Evolutionary conservation across 345 rosid species (phyloP).

Genomic region (Passiflora organensis): DNA sequence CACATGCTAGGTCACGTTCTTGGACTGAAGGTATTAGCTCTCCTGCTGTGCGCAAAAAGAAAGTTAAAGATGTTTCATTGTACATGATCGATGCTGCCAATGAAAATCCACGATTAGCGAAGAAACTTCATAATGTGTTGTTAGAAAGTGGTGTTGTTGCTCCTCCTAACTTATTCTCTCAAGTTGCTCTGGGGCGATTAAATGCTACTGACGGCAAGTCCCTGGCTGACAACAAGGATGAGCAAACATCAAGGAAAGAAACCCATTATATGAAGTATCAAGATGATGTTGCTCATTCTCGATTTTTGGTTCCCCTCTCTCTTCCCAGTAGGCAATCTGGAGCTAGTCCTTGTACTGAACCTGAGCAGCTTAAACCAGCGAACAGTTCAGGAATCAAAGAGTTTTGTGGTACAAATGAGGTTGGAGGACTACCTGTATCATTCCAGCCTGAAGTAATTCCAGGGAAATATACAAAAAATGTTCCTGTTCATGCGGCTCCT

Average conservation of each 20-base stretch:
- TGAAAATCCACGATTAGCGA: conserved; percentile 88
- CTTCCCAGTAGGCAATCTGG: conserved; percentile 36
- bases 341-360: conserved; percentile 24
- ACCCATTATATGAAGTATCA: conserved; percentile 34
- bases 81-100: conserved; percentile 96
- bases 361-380: conserved; percentile 36
- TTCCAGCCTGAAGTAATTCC: conserved; percentile 46
- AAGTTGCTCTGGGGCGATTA: conserved; percentile 48
- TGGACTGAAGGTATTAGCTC: conserved; percentile 97
- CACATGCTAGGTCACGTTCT: conserved; percentile 77
- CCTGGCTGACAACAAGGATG: conserved; percentile 36
- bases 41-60: conserved; percentile 78
- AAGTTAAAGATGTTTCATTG: conserved; percentile 88
- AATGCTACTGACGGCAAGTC: conserved; percentile 41
- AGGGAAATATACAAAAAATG: conserved; percentile 43
- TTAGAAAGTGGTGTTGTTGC: conserved; percentile 92
- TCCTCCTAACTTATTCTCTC: conserved; percentile 76
- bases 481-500: conserved; percentile 82
- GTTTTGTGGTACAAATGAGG: conserved; percentile 32
- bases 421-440: conserved; percentile 28
- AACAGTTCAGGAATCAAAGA: conserved; percentile 33
- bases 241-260: conserved; percentile 29
- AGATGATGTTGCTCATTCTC: conserved; percentile 34
- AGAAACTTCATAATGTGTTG: conserved; percentile 85
- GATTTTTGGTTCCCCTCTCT: conserved; percentile 65